Conservation (phyloP, 768 basidiomycete genomes). For the Lactarius akahatsu region DNA sequence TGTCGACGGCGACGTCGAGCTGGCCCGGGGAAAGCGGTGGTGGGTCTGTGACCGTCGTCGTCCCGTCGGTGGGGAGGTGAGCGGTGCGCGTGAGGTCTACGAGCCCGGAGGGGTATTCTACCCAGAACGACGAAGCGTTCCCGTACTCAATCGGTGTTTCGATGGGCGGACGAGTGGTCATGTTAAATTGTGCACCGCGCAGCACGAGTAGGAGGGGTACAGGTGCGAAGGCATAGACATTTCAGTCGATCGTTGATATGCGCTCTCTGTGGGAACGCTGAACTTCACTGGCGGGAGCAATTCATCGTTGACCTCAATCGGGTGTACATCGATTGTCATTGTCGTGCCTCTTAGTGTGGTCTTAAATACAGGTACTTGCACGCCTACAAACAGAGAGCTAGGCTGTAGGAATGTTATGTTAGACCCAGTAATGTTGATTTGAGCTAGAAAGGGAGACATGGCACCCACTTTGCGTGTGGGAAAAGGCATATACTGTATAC, state of each 20-base stretch:
- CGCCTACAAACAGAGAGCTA: too few species aligned
- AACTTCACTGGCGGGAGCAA: background rate
- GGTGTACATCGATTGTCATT: background rate
- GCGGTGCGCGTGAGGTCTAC: constrained; percentile 56
- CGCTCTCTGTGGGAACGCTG: background rate
- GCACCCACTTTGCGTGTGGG: too few species aligned
- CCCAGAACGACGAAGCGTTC: constrained; percentile 57
- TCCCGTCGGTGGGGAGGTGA: constrained; percentile 37
- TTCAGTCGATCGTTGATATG: background rate
- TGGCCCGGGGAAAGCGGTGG: constrained; percentile 31
- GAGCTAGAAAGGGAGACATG: background rate
- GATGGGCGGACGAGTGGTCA: constrained; percentile 42
- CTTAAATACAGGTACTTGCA: too few species aligned
- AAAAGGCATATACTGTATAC: too few species aligned
- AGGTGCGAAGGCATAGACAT: background rate
- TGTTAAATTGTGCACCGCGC: background rate
- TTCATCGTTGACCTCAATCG: too few species aligned
- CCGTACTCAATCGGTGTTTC: constrained; percentile 52
- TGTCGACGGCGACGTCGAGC: constrained; percentile 54
- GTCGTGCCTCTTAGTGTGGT: background rate
- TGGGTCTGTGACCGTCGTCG: constrained; percentile 22
- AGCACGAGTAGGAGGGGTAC: constrained; percentile 8
- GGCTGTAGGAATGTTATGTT: too few species aligned
- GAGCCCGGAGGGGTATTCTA: constrained; percentile 65
- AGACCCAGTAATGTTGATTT: background rate